These are phyloP conservation scores for Leptodontidium sp. DNA, from an alignment of 2,329 filamentous ascomycete species.

Conservation along the genomic window DNA sequence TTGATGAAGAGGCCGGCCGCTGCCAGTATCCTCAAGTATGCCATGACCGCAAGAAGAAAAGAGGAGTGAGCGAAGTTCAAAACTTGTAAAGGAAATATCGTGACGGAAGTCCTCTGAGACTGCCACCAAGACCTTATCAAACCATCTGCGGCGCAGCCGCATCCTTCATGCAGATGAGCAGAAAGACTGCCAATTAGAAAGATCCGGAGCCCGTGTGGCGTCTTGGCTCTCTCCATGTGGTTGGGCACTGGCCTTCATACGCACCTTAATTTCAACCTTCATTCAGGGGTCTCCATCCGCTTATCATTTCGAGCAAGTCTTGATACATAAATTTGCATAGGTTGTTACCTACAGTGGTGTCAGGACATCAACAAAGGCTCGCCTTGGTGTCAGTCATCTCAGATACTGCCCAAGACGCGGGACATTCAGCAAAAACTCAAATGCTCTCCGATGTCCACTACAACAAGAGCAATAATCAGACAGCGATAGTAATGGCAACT, in stretches of 20 bases:
- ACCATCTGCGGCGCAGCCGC: slow-evolving; percentile 7
- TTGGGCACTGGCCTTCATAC: background rate
- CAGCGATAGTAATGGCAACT: too few species aligned
- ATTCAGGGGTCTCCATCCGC: background rate
- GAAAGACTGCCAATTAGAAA: background rate
- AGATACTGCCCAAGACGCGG: background rate
- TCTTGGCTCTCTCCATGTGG: background rate
- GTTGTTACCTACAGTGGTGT: too few species aligned
- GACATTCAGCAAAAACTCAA: too few species aligned
- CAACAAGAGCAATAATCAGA: too few species aligned
- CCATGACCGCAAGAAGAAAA: background rate
- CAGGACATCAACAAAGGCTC: too few species aligned
- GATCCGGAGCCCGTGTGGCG: background rate
- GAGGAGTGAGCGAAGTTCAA: background rate
- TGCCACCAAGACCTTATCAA: background rate
- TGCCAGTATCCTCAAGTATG: slow-evolving; percentile 7
- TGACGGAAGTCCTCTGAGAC: background rate
- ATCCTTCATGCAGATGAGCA: background rate
- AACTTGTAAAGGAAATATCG: background rate
- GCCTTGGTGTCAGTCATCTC: too few species aligned
- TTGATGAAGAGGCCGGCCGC: background rate
- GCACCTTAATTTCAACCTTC: slow-evolving; percentile 8
- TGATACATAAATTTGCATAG: too few species aligned
- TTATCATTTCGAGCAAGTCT: too few species aligned
- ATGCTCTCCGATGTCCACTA: too few species aligned